Conservation (phyloP, 768 basidiomycete species). For the Omphalotus guepiniiformis region DNA sequence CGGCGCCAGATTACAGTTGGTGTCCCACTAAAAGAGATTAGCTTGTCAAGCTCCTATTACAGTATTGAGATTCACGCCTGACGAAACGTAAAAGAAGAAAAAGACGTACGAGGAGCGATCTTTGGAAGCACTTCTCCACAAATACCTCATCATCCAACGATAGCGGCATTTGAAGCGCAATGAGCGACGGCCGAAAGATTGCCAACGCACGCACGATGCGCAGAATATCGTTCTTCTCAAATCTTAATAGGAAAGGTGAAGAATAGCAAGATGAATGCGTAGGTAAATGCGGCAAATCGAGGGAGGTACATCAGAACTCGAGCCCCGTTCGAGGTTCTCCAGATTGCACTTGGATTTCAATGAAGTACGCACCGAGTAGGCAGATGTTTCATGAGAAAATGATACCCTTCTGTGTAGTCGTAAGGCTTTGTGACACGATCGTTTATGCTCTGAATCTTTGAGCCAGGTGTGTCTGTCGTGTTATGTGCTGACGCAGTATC, state of each 20-base stretch:
- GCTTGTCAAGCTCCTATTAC: slow-evolving; percentile 88
- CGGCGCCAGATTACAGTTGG: slow-evolving; percentile 97
- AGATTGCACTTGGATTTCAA: slow-evolving; percentile 30
- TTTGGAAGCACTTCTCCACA: slow-evolving; percentile 92
- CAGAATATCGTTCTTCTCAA: slow-evolving; percentile 94
- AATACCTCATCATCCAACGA: slow-evolving; percentile 96
- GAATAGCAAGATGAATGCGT: slow-evolving; percentile 14
- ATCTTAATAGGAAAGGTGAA: slow-evolving; percentile 43
- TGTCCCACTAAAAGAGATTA: slow-evolving; percentile 95
- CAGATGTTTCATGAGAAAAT: slow-evolving; percentile 93
- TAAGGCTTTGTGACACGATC: slow-evolving; percentile 73
- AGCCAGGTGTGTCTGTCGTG: slow-evolving; percentile 21
- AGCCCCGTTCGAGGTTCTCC: slow-evolving; percentile 38
- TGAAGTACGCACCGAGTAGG: slow-evolving; percentile 65
- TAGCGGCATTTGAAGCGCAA: slow-evolving; percentile 96
- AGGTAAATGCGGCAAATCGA: slow-evolving; percentile 16
- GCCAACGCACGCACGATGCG: slow-evolving; percentile 93
- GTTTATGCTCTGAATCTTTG: slow-evolving; percentile 54
- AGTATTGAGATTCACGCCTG: slow-evolving; percentile 10
- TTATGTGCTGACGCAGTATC: slow-evolving; percentile 22
- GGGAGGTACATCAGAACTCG: slow-evolving; percentile 36
- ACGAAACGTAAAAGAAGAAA: slow-evolving; percentile 11
- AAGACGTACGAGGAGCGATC: slow-evolving; percentile 74
- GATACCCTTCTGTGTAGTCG: slow-evolving; percentile 96
- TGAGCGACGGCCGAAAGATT: slow-evolving; percentile 93